phyloP scores from a whole-genome alignment of 1,284 basidiomycete genomes.

The Tilletia horrida region DNA sequence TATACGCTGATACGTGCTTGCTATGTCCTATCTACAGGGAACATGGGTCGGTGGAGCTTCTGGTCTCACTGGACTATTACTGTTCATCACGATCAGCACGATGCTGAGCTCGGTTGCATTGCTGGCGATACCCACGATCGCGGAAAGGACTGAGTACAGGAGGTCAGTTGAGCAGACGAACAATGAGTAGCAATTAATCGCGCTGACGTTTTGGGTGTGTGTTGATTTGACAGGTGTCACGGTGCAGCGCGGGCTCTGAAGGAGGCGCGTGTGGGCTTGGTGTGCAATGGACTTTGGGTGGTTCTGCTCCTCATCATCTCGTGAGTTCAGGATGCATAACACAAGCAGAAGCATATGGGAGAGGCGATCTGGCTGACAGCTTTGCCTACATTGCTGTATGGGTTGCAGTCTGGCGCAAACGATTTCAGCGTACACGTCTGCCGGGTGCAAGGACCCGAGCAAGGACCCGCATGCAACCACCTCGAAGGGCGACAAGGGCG shows the following conservation, averaged over 20 bases:
- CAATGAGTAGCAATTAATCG: not conserved
- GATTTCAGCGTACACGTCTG: slow-evolving; percentile 40
- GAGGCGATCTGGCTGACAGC: no score
- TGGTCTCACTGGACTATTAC: slow-evolving; percentile 42
- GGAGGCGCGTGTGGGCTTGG: slow-evolving; percentile 42
- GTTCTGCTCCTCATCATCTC: slow-evolving; percentile 36
- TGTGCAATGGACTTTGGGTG: slow-evolving; percentile 38
- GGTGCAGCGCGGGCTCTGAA: slow-evolving; percentile 31
- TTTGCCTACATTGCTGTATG: no score
- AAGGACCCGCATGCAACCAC: slow-evolving; percentile 39
- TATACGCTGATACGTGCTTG: not conserved
- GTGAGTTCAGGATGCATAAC: not conserved
- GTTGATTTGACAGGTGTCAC: not conserved
- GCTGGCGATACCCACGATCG: slow-evolving; percentile 38
- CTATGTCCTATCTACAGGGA: slow-evolving; percentile 27
- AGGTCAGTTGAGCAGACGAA: not conserved
- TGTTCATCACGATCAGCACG: slow-evolving; percentile 34
- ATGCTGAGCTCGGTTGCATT: slow-evolving; percentile 33
- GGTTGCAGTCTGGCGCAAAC: slow-evolving; percentile 34
- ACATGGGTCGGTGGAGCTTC: slow-evolving; percentile 44
- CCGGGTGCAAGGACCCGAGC: slow-evolving; percentile 42
- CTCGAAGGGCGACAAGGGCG: slow-evolving; percentile 32
- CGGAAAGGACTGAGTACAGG: slow-evolving; percentile 13
- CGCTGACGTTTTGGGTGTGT: no score
- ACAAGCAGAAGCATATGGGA: no score